Conservation (phyloP, 495 filamentous ascomycete species). For the Penicillium diatomitis region DNA sequence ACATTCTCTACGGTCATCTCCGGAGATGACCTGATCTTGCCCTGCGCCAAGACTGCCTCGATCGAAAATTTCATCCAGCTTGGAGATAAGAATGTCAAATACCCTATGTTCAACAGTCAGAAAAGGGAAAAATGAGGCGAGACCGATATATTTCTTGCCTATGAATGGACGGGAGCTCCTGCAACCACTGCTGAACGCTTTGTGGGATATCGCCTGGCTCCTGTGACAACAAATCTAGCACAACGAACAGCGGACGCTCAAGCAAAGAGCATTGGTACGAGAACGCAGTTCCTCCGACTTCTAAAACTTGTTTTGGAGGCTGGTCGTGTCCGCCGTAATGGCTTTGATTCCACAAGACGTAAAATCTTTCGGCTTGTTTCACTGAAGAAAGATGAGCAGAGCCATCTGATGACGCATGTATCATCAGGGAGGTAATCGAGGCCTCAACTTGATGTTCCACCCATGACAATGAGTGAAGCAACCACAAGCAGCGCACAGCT, state of each 20-base stretch:
- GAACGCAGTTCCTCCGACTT: conserved; percentile 24
- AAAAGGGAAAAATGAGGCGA: no score
- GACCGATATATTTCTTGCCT: conserved; percentile 18
- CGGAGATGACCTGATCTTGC: conserved; percentile 16
- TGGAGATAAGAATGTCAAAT: conserved; percentile 30
- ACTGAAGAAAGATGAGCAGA: conserved; percentile 25
- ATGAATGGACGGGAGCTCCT: conserved; percentile 50
- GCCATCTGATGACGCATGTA: conserved; percentile 27
- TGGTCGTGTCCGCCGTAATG: conserved; percentile 53
- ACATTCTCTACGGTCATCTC: conserved; percentile 64
- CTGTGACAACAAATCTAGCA: conserved; percentile 70
- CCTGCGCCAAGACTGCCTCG: conserved; percentile 10
- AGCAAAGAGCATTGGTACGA: conserved; percentile 53
- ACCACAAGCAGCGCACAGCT: conserved; percentile 76
- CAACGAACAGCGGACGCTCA: conserved; percentile 69
- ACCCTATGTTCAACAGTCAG: conserved; percentile 15
- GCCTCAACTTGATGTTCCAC: conserved; percentile 63
- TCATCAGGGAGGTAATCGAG: conserved; percentile 65
- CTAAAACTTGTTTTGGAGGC: conserved; percentile 40
- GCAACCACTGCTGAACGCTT: conserved; percentile 74
- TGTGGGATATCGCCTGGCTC: conserved; percentile 65
- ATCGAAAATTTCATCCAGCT: conserved; percentile 29
- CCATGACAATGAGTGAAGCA: conserved; percentile 59
- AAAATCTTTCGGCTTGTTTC: conserved; percentile 47
- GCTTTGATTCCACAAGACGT: conserved; percentile 72